Percentiles rank a stretch among this genome's conserved stretches.
Evolutionary conservation across 2,329 filamentous ascomycete genomes (phyloP).

Genomic region (Penicillium sumatraense): DNA sequence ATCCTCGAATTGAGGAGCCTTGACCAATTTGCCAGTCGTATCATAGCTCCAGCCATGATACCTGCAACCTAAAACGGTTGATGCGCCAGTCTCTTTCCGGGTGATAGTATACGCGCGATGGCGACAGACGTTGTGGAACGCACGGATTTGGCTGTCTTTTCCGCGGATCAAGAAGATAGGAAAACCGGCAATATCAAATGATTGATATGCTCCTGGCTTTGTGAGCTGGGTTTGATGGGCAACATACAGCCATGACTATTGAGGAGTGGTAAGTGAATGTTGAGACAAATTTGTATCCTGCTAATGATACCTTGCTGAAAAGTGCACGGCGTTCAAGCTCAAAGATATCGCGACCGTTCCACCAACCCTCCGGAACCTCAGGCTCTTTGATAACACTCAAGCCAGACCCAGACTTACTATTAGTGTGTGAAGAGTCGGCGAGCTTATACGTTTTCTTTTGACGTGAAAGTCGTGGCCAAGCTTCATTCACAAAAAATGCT

Average conservation of each 20-base stretch:
- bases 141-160: constrained; percentile 58
- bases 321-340: constrained; percentile 55
- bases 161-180: constrained; percentile 60
- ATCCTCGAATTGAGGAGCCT: constrained; percentile 63
- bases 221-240: constrained; percentile 51
- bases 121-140: constrained; percentile 67
- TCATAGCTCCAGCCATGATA: constrained; percentile 69
- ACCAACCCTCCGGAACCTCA: constrained; percentile 46
- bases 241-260: constrained; percentile 42
- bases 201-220: constrained; percentile 61
- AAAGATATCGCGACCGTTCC: constrained; percentile 48
- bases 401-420: neutral
- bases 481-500: constrained; percentile 12
- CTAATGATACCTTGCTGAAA: constrained; percentile 50
- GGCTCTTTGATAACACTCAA: constrained; percentile 43
- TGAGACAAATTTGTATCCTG: neutral
- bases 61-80: constrained; percentile 60
- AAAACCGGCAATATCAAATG: constrained; percentile 61
- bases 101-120: constrained; percentile 66
- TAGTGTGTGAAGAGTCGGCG: neutral
- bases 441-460: constrained; percentile 2
- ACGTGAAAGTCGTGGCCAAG: constrained; percentile 17
- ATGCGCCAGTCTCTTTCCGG: constrained; percentile 54
- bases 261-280: neutral
- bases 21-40: constrained; percentile 61